Conservation (phyloP, 1,139 yeast genomes). For the Protomyces macrosporus region DNA sequence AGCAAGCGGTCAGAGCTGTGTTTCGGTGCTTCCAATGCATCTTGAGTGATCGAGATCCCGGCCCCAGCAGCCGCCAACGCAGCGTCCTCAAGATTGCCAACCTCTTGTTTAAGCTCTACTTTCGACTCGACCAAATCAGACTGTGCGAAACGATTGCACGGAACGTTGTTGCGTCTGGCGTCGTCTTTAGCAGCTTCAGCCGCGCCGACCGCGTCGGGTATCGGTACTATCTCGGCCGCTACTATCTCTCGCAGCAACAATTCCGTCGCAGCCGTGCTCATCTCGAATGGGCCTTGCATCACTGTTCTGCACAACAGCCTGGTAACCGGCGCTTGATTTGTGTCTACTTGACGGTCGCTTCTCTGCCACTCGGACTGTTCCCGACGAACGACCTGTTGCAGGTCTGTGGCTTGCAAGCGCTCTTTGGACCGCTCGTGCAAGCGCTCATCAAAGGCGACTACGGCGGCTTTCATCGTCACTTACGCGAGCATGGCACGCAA, state of each 20-base stretch:
- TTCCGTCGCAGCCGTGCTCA: conserved; percentile 54
- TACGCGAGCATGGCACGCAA: conserved; percentile 35
- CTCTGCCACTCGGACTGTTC: conserved; percentile 40
- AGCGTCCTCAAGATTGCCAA: conserved; percentile 27
- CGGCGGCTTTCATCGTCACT: conserved; percentile 33
- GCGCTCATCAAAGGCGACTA: conserved; percentile 36
- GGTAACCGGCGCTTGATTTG: conserved; percentile 39
- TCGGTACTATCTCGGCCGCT: conserved; percentile 63
- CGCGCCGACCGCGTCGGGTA: conserved; percentile 57
- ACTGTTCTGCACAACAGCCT: conserved; percentile 41
- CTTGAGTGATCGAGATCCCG: not conserved
- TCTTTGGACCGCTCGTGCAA: conserved; percentile 36
- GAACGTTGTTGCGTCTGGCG: conserved; percentile 28
- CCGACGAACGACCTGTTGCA: conserved; percentile 36
- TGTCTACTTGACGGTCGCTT: conserved; percentile 53
- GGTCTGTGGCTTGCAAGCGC: conserved; percentile 32
- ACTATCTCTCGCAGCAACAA: conserved; percentile 52
- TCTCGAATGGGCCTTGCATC: conserved; percentile 56
- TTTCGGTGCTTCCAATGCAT: not conserved
- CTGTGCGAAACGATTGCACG: conserved; percentile 27
- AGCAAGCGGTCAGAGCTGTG: not conserved
- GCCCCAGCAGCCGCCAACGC: conserved; percentile 5
- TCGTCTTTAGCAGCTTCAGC: conserved; percentile 40
- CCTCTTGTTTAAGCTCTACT: conserved; percentile 25
- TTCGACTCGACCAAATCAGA: conserved; percentile 28